Evolutionary conservation across 2,329 filamentous ascomycete species (phyloP), one percentile per base, ranked within the genome.

Genomic region (Chrysoporthe deuterocubensis): DNA sequence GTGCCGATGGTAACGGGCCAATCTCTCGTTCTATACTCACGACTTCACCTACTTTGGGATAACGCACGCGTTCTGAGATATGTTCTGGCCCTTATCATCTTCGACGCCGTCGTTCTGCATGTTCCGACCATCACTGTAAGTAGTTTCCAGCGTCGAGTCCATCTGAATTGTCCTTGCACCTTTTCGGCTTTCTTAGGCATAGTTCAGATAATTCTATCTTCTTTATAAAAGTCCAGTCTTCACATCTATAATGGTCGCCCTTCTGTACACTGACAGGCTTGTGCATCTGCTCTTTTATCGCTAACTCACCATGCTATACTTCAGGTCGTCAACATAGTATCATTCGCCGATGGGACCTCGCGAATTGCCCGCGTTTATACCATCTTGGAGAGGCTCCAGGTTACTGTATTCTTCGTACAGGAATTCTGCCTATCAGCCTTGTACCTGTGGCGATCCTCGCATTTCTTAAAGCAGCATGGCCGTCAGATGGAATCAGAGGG

Each of bases 1-100:
- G 85, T 84, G 74, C 72, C 78, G 4, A 87, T 89, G 81, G 83
- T 89, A 9, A 85, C 85, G 18, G 88, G 88, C 4, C 84, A 88
- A 72, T 82, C 84, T 0, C 71, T 87, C 18, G 85, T 89, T 5
- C 78, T 89, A 2, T 89, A 86, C 75, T 90, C 87, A 60, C 82
- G 88, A 32, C 81, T 89, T 11, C 84, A 90, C 72, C 79, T 90
- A 16, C 82, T 90, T 37, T 81, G 88, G 16, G 81, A 80, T 9
- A 82, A 85, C 77, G 65, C 81, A 3, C 74, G 78, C 11, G 76
- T 84, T 32, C 77, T 88, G 1, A 79, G 79, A 3, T 81, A 78
- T 54, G 81, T 88, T 1, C 78, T 89, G 16, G 81, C 76, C 66
- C 86, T 90, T 79, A 86, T 91, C 65, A 80, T 89, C 61, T 77